Evolutionary conservation across 495 filamentous ascomycete species (phyloP), one percentile per base, ranked within the genome.

Genomic region (Neurospora africana): DNA sequence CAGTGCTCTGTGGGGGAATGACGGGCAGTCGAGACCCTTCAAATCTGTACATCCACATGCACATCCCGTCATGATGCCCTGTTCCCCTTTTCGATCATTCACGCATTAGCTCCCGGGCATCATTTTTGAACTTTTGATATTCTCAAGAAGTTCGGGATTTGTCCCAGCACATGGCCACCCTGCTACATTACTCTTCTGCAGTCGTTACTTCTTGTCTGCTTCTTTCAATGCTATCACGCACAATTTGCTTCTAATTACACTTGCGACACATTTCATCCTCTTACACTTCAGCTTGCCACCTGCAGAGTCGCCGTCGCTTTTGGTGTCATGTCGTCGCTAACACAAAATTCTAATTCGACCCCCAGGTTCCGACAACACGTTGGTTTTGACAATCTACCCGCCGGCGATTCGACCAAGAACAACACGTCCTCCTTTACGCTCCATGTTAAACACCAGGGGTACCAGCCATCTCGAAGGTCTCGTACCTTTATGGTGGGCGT

Each of bases 401-500:
- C 81, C 36, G 85, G 84, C 70, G 86, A 88, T 75, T 77, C 86
- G 7, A 87, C 86, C 35, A 93, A 93, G 75, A 91, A 90, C 73
- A 92, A 95, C 78, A 90, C 93, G 6, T 86, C 93, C 76, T 92
- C 93, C 27, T 89, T 97, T 71, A 96, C 93, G 4, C 84, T 98
- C 40, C 93, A 94, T 76, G 89, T 90, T 71, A 93, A 94, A 78
- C 95, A 98, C 81, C 91, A 91, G 72, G 92, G 95, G 72, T 97
- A 98, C 80, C 90, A 92, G 74, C 91, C 89, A 74, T 91, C 90
- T 69, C 88, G 92, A 53, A 87, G 93, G 41, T 96, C 93, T 11
- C 88, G 95, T 47, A 98, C 94, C 3, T 98, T 98, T 79, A 88
- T 98, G 76, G 95, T 94, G 70, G 95, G 95, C 2, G 93, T 93